These are phyloP conservation scores for Oryza australiensis DNA, from an alignment of 176 grass and related monocot genomes.

Conservation along the genomic window DNA sequence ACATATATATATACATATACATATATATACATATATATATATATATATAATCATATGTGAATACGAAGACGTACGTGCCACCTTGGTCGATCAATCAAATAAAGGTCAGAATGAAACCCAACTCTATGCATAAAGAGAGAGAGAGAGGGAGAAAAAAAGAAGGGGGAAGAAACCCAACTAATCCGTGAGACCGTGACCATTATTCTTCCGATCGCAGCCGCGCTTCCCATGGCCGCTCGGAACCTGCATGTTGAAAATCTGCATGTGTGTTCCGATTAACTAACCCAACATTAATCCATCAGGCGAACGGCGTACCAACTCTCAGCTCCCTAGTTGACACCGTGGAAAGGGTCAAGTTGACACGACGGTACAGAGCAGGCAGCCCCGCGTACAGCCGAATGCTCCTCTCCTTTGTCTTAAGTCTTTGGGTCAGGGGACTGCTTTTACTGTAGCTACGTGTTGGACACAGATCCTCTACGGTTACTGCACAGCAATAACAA, in stretches of 20 bases:
- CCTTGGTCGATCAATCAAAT: neutral
- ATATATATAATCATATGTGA: neutral
- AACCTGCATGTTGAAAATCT: neutral
- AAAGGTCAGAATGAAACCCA: neutral
- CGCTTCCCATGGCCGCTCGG: neutral
- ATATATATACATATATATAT: too few relatives aligned
- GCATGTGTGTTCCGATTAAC: constrained; percentile 7
- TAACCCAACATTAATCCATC: neutral
- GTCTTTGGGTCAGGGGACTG: too few relatives aligned
- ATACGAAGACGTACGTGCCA: neutral
- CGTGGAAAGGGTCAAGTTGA: neutral
- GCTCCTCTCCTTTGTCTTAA: too few relatives aligned
- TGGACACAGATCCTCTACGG: too few relatives aligned
- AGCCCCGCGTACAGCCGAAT: too few relatives aligned
- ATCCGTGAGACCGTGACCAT: neutral
- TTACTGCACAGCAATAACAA: too few relatives aligned
- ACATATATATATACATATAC: too few relatives aligned
- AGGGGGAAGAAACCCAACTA: neutral
- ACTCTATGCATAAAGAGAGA: too few relatives aligned
- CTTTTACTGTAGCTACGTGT: too few relatives aligned
- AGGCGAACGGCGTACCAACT: neutral
- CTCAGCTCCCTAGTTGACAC: neutral
- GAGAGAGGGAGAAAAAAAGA: too few relatives aligned
- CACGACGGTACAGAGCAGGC: too few relatives aligned
- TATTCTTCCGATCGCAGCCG: neutral